A percentile compares a stretch with the other conserved stretches of the same genome.
These are phyloP conservation scores for Labyrinthula sp. DNA, from an alignment of 352 stramenopile species.

Conservation along the genomic window DNA sequence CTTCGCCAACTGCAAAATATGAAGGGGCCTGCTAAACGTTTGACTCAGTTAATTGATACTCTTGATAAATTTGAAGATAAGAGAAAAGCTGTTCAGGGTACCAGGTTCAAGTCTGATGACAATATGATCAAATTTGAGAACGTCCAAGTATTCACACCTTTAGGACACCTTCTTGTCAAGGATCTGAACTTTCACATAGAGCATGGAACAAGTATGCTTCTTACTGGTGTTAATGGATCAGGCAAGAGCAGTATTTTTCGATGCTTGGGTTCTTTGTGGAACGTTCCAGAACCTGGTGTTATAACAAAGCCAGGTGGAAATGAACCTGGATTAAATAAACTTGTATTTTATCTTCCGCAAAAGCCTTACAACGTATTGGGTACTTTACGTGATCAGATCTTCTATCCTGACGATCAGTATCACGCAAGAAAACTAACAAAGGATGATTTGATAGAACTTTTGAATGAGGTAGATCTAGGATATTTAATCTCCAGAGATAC, in stretches of 20 bases:
- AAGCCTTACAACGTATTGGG: conserved; percentile 59
- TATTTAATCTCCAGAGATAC: conserved; percentile 47
- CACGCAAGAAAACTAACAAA: conserved; percentile 46
- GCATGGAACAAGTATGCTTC: conserved; percentile 61
- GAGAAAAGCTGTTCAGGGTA: not conserved
- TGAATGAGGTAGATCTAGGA: conserved; percentile 54
- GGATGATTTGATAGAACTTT: conserved; percentile 43
- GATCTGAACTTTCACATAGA: conserved; percentile 51
- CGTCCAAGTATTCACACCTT: conserved; percentile 59
- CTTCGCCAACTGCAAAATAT: conserved; percentile 24
- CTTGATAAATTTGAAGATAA: conserved; percentile 14
- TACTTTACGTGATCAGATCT: conserved; percentile 58
- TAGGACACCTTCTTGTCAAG: conserved; percentile 56
- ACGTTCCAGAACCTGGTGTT: conserved; percentile 34
- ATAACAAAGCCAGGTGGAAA: conserved; percentile 22
- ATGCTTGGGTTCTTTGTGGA: conserved; percentile 59
- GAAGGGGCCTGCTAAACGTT: conserved; percentile 11
- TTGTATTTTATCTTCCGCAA: conserved; percentile 69
- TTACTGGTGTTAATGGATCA: conserved; percentile 53
- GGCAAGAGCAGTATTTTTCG: conserved; percentile 64
- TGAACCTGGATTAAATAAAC: conserved; percentile 4
- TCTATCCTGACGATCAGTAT: conserved; percentile 54
- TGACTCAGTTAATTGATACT: conserved; percentile 27
- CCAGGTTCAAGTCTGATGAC: conserved; percentile 15
- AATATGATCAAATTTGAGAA: conserved; percentile 54